phyloP scores from a whole-genome alignment of 306 rosid species.

The Acmispon strigosus region DNA sequence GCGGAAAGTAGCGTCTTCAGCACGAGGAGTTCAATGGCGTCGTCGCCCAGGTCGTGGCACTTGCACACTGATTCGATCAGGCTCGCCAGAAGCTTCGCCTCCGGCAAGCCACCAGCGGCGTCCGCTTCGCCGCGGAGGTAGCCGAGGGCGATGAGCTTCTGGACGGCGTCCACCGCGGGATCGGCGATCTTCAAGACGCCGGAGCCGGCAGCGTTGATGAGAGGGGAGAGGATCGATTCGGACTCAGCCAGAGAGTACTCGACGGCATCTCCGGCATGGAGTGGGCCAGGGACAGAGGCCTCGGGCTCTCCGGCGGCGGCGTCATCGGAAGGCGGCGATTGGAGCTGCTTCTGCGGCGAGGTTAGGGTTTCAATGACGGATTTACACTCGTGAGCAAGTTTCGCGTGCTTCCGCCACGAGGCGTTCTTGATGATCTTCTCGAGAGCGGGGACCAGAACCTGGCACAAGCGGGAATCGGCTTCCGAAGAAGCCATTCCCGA shows the following conservation, averaged over 20 bases:
- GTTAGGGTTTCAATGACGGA: slow-evolving; percentile 64
- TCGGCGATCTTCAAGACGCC: slow-evolving; percentile 88
- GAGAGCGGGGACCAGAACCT: slow-evolving; percentile 73
- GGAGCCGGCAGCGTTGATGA: slow-evolving; percentile 66
- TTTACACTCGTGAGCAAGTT: slow-evolving; percentile 86
- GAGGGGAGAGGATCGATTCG: slow-evolving; percentile 71
- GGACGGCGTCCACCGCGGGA: slow-evolving; percentile 86
- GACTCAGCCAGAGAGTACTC: slow-evolving; percentile 78
- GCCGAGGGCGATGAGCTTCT: slow-evolving; percentile 77
- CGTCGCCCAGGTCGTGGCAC: slow-evolving; percentile 84
- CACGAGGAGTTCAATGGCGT: slow-evolving; percentile 75
- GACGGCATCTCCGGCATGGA: slow-evolving; percentile 60
- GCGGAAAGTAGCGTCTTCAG: slow-evolving; percentile 88
- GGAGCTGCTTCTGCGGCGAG: slow-evolving; percentile 24
- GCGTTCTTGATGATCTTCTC: slow-evolving; percentile 90
- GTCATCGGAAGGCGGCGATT: slow-evolving; percentile 24
- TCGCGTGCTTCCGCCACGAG: slow-evolving; percentile 92
- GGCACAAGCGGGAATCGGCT: slow-evolving; percentile 98
- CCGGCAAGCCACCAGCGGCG: slow-evolving; percentile 47
- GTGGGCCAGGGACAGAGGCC: slow-evolving; percentile 60
- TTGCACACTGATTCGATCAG: slow-evolving; percentile 87
- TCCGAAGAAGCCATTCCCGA: slow-evolving; percentile 99
- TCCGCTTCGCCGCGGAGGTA: slow-evolving; percentile 95
- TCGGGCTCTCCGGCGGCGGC: slow-evolving; percentile 27
- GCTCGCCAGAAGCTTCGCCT: slow-evolving; percentile 67